Evolutionary conservation across 257 asterid species (phyloP), one percentile per base, ranked within the genome.

Genomic region (Ilex asprella): DNA sequence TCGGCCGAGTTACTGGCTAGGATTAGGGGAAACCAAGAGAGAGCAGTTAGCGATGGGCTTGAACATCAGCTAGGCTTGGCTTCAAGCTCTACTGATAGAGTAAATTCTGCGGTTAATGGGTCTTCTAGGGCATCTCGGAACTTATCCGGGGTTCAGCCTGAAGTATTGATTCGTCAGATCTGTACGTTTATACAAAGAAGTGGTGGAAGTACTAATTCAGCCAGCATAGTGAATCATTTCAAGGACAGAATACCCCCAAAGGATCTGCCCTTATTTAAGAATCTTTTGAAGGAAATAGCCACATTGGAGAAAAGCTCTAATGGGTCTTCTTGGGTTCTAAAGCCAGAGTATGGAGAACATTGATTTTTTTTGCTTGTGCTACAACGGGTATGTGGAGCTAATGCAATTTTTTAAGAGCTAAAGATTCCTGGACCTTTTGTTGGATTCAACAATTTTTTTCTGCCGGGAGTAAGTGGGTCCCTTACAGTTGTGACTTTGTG

Each of bases 261-360:
- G 72, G 97, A 89, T 73, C 70, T 85, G 69, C 88, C 99, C 3
- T 59, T 92, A 77, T 92, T 92, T 62, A 92, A 89, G 79, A 87
- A 75, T 70, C 95, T 92, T 65, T 76, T 92, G 59, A 92, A 86
- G 83, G 97, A 89, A 79, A 92, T 92, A 56, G 97, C 99, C 50
- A 65, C 71, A 12, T 70, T 92, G 82, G 95, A 89, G 82, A 87
- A 77, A 72, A 78, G 39, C 51, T 62, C 89, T 0, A 76, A 68
- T 43, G 97, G 93, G 3, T 82, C 96, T 16, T 67, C 61, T 68
- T 92, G 99, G 99, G 79, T 82, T 73, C 73, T 92, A 70, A 92
- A 87, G 77, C 81, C 82, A 0, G 97, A 89, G 50, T 85, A 86
- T 71, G 71, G 61, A 43, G 89, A 80, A 56, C 84, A 78, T 59